These are phyloP conservation scores for Podila epigama DNA, from an alignment of 192 early-diverging fungal genomes.

Conservation along the genomic window DNA sequence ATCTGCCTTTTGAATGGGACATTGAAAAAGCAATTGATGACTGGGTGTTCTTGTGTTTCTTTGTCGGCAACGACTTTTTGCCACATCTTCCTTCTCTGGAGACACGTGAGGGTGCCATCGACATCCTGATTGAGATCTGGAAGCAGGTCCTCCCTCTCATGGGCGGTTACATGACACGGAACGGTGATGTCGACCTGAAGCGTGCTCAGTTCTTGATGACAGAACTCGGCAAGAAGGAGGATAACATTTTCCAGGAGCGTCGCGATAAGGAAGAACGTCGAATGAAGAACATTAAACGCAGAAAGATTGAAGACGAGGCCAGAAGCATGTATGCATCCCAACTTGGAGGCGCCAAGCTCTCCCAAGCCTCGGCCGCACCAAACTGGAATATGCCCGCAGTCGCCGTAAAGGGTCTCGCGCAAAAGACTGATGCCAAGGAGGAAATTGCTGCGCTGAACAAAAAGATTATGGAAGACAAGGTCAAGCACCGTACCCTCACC, in stretches of 20 bases:
- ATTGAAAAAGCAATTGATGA: conserved; percentile 95
- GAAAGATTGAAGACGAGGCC: conserved; percentile 40
- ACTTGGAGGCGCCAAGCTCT: conserved; percentile 28
- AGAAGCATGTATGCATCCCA: conserved; percentile 29
- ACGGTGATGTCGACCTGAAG: conserved; percentile 79
- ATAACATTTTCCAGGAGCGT: conserved; percentile 76
- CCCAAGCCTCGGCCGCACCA: conserved; percentile 12
- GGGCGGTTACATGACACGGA: conserved; percentile 87
- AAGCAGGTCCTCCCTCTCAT: conserved; percentile 77
- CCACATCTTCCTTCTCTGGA: conserved; percentile 94
- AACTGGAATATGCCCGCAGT: conserved; percentile 41
- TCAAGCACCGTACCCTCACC: conserved; percentile 23
- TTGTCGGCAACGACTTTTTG: conserved; percentile 63
- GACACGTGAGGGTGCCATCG: conserved; percentile 95
- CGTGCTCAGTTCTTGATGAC: conserved; percentile 82
- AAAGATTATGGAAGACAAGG: conserved; percentile 47
- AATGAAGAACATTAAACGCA: conserved; percentile 52
- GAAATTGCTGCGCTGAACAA: conserved; percentile 44
- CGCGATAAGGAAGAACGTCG: conserved; percentile 59
- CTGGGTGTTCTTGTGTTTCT: conserved; percentile 96
- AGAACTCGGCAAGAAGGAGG: conserved; percentile 85
- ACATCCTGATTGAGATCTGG: conserved; percentile 88
- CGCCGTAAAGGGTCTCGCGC: conserved; percentile 31
- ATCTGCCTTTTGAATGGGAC: conserved; percentile 80
- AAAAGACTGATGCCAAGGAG: conserved; percentile 40